phyloP scores from a whole-genome alignment of 106 monocot genomes.

The Dendrobium officinale region DNA sequence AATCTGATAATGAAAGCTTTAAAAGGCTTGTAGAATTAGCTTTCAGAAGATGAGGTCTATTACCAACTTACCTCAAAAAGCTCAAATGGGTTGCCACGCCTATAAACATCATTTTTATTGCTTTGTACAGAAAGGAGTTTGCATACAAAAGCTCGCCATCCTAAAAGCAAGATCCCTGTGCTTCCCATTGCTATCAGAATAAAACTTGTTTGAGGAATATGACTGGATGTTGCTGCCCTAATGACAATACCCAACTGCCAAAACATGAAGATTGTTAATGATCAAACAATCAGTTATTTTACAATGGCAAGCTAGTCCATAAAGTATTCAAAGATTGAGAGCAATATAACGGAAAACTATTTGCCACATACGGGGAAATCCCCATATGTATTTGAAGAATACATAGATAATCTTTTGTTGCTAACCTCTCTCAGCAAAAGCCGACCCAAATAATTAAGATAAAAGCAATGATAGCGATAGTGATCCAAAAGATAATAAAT shows the following conservation, averaged over 20 bases:
- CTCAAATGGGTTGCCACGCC: conserved; percentile 66
- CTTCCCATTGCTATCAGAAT: conserved; percentile 71
- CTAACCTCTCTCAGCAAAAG: not conserved
- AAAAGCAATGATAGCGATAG: no score
- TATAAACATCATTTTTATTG: conserved; percentile 67
- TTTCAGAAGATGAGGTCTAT: not conserved
- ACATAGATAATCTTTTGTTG: not conserved
- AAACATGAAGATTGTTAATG: not conserved
- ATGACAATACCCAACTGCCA: conserved; percentile 58
- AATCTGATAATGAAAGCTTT: not conserved
- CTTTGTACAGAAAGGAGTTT: conserved; percentile 32
- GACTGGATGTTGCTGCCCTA: conserved; percentile 48
- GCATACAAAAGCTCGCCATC: conserved; percentile 56
- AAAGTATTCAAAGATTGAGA: not conserved
- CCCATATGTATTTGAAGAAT: not conserved
- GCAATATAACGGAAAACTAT: not conserved
- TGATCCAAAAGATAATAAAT: no score
- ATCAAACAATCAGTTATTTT: not conserved
- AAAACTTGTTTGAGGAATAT: conserved; percentile 56
- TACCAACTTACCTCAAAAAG: conserved; percentile 65
- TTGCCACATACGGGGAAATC: not conserved
- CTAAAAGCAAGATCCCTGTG: conserved; percentile 57
- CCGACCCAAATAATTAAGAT: no score
- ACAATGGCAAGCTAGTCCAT: no score
- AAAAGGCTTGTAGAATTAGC: not conserved